These are phyloP conservation scores for Leccinellum luteum DNA, from an alignment of 768 basidiomycete species.

Conservation along the genomic window DNA sequence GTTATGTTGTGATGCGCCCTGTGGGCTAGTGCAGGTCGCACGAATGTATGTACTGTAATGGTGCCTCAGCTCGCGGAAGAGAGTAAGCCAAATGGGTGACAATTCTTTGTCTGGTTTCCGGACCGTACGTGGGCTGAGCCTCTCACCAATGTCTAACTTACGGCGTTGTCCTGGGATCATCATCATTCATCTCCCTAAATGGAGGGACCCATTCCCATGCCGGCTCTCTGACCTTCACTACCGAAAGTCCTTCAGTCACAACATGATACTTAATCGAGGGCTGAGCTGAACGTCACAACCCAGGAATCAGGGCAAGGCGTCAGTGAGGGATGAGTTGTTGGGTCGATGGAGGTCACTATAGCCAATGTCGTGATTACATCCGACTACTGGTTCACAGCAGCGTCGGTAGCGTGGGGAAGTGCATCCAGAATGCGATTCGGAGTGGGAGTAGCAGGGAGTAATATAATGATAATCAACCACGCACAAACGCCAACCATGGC, in stretches of 20 bases:
- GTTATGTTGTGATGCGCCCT: not conserved
- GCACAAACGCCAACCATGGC: conserved; percentile 20
- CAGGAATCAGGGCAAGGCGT: conserved; percentile 16
- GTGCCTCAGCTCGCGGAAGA: not conserved
- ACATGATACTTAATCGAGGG: conserved; percentile 3
- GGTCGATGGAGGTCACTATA: not conserved
- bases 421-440: conserved; percentile 1
- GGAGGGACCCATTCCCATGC: conserved; percentile 13
- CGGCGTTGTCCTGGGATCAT: conserved; percentile 9
- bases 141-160: conserved; percentile 10
- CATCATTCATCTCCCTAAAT: conserved; percentile 3
- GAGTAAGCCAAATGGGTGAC: conserved; percentile 7
- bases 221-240: not conserved
- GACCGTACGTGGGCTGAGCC: not conserved
- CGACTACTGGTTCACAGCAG: not conserved
- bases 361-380: not conserved
- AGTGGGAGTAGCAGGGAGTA: conserved; percentile 1
- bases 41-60: not conserved
- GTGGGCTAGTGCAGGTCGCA: conserved; percentile 6
- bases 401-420: not conserved
- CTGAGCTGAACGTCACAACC: conserved; percentile 8
- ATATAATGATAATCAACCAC: conserved; percentile 18
- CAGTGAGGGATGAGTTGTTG: not conserved
- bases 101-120: conserved; percentile 12
- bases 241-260: not conserved